Base-by-base conservation (phyloP, 345 rosid genomes). In the Aquilaria sinensis region DNA sequence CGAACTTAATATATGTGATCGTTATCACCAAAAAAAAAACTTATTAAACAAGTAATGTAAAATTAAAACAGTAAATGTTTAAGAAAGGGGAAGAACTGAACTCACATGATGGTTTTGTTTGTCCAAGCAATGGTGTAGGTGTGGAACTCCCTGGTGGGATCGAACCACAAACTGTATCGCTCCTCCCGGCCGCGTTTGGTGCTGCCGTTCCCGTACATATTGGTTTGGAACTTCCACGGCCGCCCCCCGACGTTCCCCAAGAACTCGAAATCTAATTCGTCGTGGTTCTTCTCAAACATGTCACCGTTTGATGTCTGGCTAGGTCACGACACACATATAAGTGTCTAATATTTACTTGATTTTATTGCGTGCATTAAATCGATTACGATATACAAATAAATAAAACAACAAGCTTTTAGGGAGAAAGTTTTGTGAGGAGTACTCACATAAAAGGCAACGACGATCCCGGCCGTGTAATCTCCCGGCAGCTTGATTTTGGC, bases 171-270 rank as follows among this genome's bases (percentile, higher is more conserved):
- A 8, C 82, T 77, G 67, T 94, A 91, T 60, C 99, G 78, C 54
- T 88, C 99, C 72, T 94, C 99, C 63, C 99, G 75, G 10, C 99
- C 99, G n/a, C 88, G 77, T 23, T 33, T 59, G 0, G 89, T 85
- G 83, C 99, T 94, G n/a, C 99, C 99, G 52, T 94, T 90, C 0
- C 96, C 96, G 31, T 94, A 94, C 58, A 90, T 64, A 70, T 94
- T 94, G 4, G 99, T 94, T 67, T 94, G 99, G 64, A 94, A 86
- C 61, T 93, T 82, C 97, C 97, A 94, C 63, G 94, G 87, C 72
- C 91, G 82, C 60, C 97, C 96, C 56, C 71, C 67, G 6, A 87
- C 67, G 70, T 90, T 90, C 3, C 99, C 99, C 51, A 94, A 60
- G 74, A 94, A 94, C 81, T 94, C 99, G 37, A 94, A 77, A 82